These are phyloP conservation scores for Cladosporium sp. DNA, from an alignment of 2,329 filamentous ascomycete species.

Conservation along the genomic window DNA sequence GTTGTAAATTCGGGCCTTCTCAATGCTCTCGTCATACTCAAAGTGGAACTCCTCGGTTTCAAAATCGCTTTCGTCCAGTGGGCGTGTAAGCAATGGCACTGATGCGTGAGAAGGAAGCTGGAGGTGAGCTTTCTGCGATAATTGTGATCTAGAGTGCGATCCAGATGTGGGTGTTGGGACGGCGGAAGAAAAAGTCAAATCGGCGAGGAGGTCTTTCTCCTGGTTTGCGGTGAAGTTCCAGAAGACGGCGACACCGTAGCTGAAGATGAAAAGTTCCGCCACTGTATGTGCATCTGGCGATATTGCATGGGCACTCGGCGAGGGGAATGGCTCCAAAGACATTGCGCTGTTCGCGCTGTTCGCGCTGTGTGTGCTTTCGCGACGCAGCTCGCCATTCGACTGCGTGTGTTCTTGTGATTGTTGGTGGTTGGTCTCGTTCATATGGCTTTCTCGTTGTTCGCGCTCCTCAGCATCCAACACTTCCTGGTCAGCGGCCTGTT, in stretches of 20 bases:
- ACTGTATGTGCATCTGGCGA: constrained; percentile 71
- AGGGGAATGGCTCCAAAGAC: constrained; percentile 37
- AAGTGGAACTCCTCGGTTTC: constrained; percentile 99
- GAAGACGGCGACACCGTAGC: constrained; percentile 94
- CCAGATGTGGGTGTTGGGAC: constrained; percentile 2
- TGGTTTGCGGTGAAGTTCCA: constrained; percentile 98
- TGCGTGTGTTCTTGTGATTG: constrained; percentile 1
- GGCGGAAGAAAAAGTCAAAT: constrained; percentile 73
- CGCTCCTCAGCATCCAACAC: constrained; percentile 10
- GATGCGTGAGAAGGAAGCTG: constrained; percentile 30
- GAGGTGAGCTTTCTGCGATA: constrained; percentile 21
- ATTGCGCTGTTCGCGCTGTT: constrained; percentile 22
- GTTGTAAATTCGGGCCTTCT: constrained; percentile 89
- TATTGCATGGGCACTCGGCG: constrained; percentile 47
- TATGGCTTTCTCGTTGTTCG: constrained; percentile 8
- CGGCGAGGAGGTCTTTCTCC: constrained; percentile 92
- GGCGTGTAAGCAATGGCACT: constrained; percentile 68
- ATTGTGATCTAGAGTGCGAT: constrained; percentile 7
- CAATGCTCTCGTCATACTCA: constrained; percentile 83
- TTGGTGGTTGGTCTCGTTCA: constrained; percentile 9
- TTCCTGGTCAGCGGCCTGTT: constrained; percentile 12
- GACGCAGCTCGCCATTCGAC: constrained; percentile 12
- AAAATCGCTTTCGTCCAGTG: constrained; percentile 82
- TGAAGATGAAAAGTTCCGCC: constrained; percentile 95
- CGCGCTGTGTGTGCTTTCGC: constrained; percentile 30